These are phyloP conservation scores for Silene vulgaris DNA, from an alignment of 179 eudicot genomes.

Conservation along the genomic window DNA sequence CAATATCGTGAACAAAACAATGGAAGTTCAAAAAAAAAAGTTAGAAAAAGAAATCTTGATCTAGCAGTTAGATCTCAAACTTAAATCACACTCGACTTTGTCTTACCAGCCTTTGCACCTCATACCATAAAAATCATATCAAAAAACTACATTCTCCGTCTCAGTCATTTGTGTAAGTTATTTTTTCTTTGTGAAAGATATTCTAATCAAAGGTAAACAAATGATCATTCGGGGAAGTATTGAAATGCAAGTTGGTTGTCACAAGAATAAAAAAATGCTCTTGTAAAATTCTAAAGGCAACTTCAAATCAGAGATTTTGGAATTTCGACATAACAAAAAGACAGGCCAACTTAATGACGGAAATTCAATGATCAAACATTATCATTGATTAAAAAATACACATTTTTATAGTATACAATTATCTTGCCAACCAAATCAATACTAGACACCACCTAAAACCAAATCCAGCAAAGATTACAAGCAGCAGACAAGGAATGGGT, in stretches of 20 bases:
- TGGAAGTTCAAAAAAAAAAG: background rate
- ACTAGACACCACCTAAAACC: background rate
- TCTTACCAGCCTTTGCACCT: background rate
- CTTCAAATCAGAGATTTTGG: slow-evolving; percentile 10
- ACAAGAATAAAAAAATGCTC: too few species aligned
- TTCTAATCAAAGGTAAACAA: too few species aligned
- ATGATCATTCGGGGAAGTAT: too few species aligned
- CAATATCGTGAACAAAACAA: background rate
- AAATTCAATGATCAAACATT: slow-evolving; percentile 12
- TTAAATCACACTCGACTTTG: too few species aligned
- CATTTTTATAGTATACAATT: background rate
- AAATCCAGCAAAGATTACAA: background rate
- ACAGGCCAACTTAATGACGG: slow-evolving; percentile 13
- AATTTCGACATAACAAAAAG: slow-evolving; percentile 11
- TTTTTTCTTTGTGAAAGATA: too few species aligned
- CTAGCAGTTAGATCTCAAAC: too few species aligned
- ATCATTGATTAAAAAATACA: slow-evolving; percentile 7
- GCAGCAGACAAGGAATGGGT: background rate
- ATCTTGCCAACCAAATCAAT: slow-evolving; percentile 4
- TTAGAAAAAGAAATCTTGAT: too few species aligned
- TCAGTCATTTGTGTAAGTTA: too few species aligned
- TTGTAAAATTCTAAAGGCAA: background rate
- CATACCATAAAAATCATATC: background rate
- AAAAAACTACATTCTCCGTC: background rate
- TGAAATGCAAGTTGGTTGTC: too few species aligned